A percentile compares a stretch with the other conserved stretches of the same genome.
phyloP scores from a whole-genome alignment of 345 rosid genomes.

The Turritis glabra region DNA sequence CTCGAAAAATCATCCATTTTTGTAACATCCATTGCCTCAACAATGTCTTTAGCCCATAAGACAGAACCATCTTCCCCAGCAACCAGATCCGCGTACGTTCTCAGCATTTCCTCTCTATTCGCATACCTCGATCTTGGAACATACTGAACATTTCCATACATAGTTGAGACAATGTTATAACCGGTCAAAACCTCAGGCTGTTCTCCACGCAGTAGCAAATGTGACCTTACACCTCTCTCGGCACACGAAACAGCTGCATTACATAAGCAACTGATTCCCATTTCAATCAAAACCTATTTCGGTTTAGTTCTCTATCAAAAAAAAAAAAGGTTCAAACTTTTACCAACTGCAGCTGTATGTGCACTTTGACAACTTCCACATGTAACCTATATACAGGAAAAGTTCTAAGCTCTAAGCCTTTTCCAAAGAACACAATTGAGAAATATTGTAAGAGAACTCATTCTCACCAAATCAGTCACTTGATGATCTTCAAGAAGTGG shows the following conservation, averaged over 20 bases:
- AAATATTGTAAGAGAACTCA: not conserved
- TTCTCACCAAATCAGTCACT: slow-evolving; percentile 84
- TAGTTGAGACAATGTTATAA: slow-evolving; percentile 71
- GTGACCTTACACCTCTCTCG: slow-evolving; percentile 79
- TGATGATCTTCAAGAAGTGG: slow-evolving; percentile 62
- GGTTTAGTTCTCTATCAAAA: not conserved
- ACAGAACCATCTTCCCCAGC: slow-evolving; percentile 58
- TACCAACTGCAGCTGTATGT: slow-evolving; percentile 87
- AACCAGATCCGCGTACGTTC: slow-evolving; percentile 50
- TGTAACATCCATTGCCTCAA: slow-evolving; percentile 36
- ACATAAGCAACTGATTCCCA: slow-evolving; percentile 15
- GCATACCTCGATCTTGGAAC: slow-evolving; percentile 70
- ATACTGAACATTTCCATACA: slow-evolving; percentile 69
- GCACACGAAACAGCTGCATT: slow-evolving; percentile 87
- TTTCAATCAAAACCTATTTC: not conserved
- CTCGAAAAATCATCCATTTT: slow-evolving; percentile 26
- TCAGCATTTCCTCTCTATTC: slow-evolving; percentile 59
- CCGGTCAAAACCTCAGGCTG: slow-evolving; percentile 81
- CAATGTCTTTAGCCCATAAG: slow-evolving; percentile 54
- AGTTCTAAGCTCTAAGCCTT: slow-evolving; percentile 8
- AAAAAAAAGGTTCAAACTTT: not conserved
- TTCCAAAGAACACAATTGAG: not conserved
- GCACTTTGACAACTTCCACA: slow-evolving; percentile 98
- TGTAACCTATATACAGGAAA: slow-evolving; percentile 60
- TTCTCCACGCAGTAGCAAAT: slow-evolving; percentile 85